Conservation (phyloP, 2,329 filamentous ascomycete species). For the Mariannaea sp. region DNA sequence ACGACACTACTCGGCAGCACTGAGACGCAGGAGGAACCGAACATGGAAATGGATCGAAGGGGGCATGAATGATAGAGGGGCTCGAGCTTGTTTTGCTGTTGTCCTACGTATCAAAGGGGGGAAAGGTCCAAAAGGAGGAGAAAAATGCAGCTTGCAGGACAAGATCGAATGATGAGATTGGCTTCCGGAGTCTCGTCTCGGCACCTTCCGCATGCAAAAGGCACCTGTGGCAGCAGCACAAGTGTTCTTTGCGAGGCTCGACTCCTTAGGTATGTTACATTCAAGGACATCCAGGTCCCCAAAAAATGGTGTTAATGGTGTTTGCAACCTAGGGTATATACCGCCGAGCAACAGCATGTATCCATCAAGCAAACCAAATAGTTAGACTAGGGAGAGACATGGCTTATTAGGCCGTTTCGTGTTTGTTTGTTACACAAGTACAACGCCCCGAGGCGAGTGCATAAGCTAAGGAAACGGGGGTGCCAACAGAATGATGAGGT, state of each 20-base stretch:
- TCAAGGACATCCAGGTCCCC: no score
- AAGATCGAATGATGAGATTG: not conserved
- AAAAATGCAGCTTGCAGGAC: not conserved
- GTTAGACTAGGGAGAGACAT: slow-evolving; percentile 1
- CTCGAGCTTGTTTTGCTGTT: not conserved
- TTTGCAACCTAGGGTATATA: no score
- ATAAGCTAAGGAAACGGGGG: not conserved
- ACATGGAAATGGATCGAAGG: not conserved
- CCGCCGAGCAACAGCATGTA: no score
- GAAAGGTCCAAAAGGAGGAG: not conserved
- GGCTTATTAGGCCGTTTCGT: not conserved
- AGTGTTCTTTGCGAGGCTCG: no score
- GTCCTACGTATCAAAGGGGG: not conserved
- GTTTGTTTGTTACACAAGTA: not conserved
- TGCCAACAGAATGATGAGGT: not conserved
- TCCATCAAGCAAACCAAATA: no score
- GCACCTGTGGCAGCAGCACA: no score
- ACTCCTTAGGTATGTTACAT: no score
- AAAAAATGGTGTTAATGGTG: no score
- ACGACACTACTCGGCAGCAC: not conserved
- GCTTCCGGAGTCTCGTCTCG: not conserved
- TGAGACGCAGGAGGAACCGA: not conserved
- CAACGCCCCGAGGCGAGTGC: not conserved
- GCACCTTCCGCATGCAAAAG: no score
- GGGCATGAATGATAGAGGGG: not conserved